Percentiles rank a stretch among this genome's conserved stretches.
Evolutionary conservation across 2,329 filamentous ascomycete species (phyloP).

Genomic region (Tolypocladium album): DNA sequence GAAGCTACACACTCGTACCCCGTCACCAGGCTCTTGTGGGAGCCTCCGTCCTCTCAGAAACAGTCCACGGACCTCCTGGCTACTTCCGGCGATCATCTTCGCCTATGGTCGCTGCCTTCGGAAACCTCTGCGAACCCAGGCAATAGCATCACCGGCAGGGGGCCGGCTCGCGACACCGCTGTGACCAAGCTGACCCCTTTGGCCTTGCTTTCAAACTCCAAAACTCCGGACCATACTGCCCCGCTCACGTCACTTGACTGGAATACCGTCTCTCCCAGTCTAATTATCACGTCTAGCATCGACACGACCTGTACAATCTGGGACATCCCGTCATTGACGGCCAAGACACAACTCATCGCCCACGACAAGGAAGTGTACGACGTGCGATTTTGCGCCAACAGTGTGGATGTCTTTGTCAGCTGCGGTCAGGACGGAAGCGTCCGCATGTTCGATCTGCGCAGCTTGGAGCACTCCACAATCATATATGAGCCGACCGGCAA

Average conservation of each 20-base stretch:
- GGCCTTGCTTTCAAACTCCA: conserved; percentile 90
- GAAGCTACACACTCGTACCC: conserved; percentile 98
- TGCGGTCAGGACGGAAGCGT: conserved; percentile 97
- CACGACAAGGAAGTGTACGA: conserved; percentile 99
- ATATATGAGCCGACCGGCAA: conserved; percentile 97
- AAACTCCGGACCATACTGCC: conserved; percentile 95
- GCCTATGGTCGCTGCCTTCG: conserved; percentile 83
- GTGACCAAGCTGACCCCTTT: conserved; percentile 80
- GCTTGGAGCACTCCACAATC: conserved; percentile 94
- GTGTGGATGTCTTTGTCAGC: conserved; percentile 96
- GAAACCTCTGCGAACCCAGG: conserved; percentile 44
- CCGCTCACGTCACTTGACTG: conserved; percentile 94
- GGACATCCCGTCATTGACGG: conserved; percentile 96
- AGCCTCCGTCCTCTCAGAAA: conserved; percentile 89
- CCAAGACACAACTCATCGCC: conserved; percentile 95
- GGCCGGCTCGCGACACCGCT: conserved; percentile 37
- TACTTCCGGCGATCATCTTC: conserved; percentile 87
- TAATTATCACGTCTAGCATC: conserved; percentile 98
- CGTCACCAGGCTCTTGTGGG: conserved; percentile 90
- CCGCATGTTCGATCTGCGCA: conserved; percentile 95
- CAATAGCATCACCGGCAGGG: conserved; percentile 56
- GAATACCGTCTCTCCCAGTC: conserved; percentile 92
- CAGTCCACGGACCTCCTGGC: conserved; percentile 90
- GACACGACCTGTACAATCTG: conserved; percentile 99
- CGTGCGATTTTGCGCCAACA: conserved; percentile 94